These are phyloP conservation scores for Talaromyces verruculosus DNA, from an alignment of 2,329 filamentous ascomycete species.

Conservation along the genomic window DNA sequence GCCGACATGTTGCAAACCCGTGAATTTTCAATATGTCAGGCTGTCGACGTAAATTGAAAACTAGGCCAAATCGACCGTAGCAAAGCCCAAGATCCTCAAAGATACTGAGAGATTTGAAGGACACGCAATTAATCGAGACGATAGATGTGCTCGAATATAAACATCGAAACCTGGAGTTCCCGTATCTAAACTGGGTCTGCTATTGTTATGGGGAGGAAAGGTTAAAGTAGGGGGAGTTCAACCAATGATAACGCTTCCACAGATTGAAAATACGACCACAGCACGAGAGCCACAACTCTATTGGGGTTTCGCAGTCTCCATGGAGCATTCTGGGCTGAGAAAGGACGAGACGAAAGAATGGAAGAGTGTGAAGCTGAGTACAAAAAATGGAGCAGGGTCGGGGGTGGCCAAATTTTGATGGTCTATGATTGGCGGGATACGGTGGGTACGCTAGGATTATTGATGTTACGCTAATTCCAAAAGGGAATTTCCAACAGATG, in stretches of 20 bases:
- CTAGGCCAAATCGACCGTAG: neutral
- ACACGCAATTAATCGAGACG: neutral
- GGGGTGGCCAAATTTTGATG: neutral
- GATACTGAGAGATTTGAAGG: neutral
- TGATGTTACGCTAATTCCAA: neutral
- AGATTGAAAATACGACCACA: neutral
- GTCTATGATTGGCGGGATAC: neutral
- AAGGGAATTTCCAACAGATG: slow-evolving; percentile 19
- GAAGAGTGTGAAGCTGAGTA: neutral
- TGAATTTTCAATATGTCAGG: neutral
- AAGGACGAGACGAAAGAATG: neutral
- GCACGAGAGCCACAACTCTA: neutral
- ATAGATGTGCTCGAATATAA: slow-evolving; percentile 1
- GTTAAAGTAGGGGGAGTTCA: neutral
- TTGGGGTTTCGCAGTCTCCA: neutral
- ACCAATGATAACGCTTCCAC: neutral
- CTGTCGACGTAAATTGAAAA: neutral
- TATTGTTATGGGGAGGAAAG: neutral
- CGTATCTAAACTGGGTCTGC: neutral
- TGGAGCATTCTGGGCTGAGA: neutral
- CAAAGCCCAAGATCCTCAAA: neutral
- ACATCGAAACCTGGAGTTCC: slow-evolving; percentile 9
- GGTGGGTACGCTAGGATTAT: neutral
- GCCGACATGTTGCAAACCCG: slow-evolving; percentile 24
- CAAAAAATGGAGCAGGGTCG: slow-evolving; percentile 7